Conservation (phyloP, 805 yeast genomes). For the Candida tallmaniae region DNA sequence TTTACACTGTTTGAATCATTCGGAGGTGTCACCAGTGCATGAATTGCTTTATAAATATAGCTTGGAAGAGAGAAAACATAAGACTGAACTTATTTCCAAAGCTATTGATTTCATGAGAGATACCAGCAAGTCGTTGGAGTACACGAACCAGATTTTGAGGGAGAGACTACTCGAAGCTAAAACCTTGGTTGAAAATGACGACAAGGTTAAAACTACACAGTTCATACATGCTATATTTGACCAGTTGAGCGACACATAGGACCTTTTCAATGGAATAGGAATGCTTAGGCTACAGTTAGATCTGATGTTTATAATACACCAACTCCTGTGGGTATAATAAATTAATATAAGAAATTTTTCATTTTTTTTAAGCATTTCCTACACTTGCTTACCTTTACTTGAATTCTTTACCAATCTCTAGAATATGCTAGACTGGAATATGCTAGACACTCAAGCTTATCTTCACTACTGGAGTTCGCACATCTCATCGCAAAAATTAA, state of each 20-base stretch:
- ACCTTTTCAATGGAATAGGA: too few species aligned
- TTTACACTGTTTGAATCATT: conserved; percentile 43
- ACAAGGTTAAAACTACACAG: conserved; percentile 5
- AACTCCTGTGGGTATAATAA: not conserved
- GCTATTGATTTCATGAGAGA: conserved; percentile 20
- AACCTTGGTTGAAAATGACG: conserved; percentile 18
- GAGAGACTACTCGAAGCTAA: conserved; percentile 5
- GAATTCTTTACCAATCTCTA: too few species aligned
- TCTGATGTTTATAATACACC: conserved; percentile 4
- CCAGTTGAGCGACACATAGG: conserved; percentile 16
- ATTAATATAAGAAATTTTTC: conserved; percentile 1
- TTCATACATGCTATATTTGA: conserved; percentile 14
- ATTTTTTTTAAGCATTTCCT: conserved; percentile 1
- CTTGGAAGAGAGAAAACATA: conserved; percentile 14
- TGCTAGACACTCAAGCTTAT: too few species aligned
- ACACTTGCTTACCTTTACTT: too few species aligned
- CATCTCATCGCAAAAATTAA: too few species aligned
- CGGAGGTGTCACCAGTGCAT: conserved; percentile 18
- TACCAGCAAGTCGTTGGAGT: conserved; percentile 22
- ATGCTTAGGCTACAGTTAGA: too few species aligned
- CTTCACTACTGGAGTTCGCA: too few species aligned
- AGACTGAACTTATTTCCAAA: conserved; percentile 12
- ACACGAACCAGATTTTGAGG: conserved; percentile 12
- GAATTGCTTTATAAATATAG: conserved; percentile 15
- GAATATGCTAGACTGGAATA: too few species aligned